Conservation (phyloP, 345 rosid genomes). For the Murraya paniculata region DNA sequence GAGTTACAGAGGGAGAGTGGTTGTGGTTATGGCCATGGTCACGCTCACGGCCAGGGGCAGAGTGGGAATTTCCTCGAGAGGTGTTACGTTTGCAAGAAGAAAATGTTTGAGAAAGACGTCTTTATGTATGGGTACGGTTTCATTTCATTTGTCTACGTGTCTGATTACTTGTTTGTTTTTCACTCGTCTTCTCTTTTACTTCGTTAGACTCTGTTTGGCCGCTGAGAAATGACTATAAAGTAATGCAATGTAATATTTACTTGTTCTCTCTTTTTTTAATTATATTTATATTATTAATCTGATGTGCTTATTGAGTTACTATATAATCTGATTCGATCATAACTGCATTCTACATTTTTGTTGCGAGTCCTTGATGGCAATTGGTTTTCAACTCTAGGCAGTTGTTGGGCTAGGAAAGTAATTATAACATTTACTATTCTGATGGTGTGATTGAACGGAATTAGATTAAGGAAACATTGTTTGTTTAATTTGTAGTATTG, state of each 20-base stretch:
- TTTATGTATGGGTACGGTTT: conserved; percentile 43
- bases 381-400: neutral
- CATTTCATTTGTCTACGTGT: neutral
- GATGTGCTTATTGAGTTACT: neutral
- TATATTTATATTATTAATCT: neutral
- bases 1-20: conserved; percentile 9
- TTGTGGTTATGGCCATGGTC: neutral
- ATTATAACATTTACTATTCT: neutral
- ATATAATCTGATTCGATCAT: neutral
- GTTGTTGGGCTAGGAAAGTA: neutral
- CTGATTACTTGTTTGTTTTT: neutral
- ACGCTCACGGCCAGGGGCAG: conserved; percentile 1
- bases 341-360: neutral
- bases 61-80: conserved; percentile 30
- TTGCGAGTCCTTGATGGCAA: neutral
- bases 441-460: neutral
- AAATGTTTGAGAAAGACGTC: conserved; percentile 13
- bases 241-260: neutral
- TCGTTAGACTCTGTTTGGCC: conserved; percentile 3
- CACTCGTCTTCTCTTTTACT: neutral
- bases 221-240: neutral
- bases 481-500: neutral
- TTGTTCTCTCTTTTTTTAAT: neutral
- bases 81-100: conserved; percentile 35
- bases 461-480: neutral